Conservation (phyloP, 2,329 filamentous ascomycete genomes). For the Sporothrix mexicana region DNA sequence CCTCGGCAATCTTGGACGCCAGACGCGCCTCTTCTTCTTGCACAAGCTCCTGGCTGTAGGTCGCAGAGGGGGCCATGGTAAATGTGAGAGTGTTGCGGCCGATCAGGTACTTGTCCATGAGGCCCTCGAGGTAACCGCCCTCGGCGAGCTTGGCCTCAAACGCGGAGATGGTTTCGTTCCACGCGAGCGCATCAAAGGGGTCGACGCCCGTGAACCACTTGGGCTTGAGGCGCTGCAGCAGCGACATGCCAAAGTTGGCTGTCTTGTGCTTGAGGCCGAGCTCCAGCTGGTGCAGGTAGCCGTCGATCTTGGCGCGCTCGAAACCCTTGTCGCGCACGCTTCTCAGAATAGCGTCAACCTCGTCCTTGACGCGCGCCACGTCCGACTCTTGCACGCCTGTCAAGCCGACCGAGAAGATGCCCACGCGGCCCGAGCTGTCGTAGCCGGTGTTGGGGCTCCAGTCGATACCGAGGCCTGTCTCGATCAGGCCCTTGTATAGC, state of each 20-base stretch:
- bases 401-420: constrained; percentile 88
- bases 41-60: constrained; percentile 74
- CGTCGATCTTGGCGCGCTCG: constrained; percentile 87
- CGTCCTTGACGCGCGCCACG: constrained; percentile 75
- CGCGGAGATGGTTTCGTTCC: constrained; percentile 84
- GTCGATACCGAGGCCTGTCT: constrained; percentile 86
- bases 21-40: constrained; percentile 78
- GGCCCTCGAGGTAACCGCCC: constrained; percentile 78
- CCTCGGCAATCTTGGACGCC: constrained; percentile 73
- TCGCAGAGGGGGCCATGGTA: constrained; percentile 86
- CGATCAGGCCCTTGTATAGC: constrained; percentile 85
- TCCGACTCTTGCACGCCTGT: constrained; percentile 86
- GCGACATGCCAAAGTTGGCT: constrained; percentile 88
- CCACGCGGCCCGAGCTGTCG: constrained; percentile 75
- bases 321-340: constrained; percentile 79
- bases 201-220: constrained; percentile 96
- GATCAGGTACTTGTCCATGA: constrained; percentile 88
- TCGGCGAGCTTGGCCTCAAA: constrained; percentile 80
- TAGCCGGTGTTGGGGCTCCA: constrained; percentile 96
- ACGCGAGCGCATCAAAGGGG: constrained; percentile 87
- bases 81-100: constrained; percentile 88
- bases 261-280: constrained; percentile 96
- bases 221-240: constrained; percentile 86
- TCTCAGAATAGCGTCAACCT: constrained; percentile 73
- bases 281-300: constrained; percentile 91